A percentile compares a stretch with the other conserved stretches of the same genome.
phyloP scores from a whole-genome alignment of 164 flowering plant species.

The Santalum album region DNA sequence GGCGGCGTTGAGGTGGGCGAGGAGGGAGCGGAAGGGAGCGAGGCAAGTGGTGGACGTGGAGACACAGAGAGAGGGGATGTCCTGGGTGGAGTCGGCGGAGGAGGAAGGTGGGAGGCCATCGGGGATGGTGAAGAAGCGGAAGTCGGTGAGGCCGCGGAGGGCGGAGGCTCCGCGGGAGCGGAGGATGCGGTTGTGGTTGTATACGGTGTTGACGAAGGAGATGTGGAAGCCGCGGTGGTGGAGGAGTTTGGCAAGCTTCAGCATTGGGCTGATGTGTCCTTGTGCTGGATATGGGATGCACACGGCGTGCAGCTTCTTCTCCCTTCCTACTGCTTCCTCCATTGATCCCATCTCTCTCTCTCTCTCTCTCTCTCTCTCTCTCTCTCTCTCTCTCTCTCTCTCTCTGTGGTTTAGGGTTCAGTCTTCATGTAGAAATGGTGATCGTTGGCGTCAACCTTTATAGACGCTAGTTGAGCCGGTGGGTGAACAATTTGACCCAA shows the following conservation, averaged over 20 bases:
- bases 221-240: slow-evolving; percentile 7
- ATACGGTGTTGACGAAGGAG: slow-evolving; percentile 8
- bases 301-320: neutral
- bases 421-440: too few relatives aligned
- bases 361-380: too few relatives aligned
- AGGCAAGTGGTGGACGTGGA: slow-evolving; percentile 16
- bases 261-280: slow-evolving; percentile 5
- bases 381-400: too few relatives aligned
- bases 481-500: too few relatives aligned
- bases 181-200: slow-evolving; percentile 17
- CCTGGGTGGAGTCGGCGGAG: slow-evolving; percentile 31
- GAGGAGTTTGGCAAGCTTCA: slow-evolving; percentile 2
- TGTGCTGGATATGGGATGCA: slow-evolving; percentile 5
- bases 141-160: slow-evolving; percentile 12
- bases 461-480: too few relatives aligned
- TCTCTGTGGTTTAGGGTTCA: too few relatives aligned
- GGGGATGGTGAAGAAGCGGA: slow-evolving; percentile 29
- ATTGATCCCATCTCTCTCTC: too few relatives aligned
- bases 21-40: slow-evolving; percentile 19
- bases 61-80: slow-evolving; percentile 21
- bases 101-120: slow-evolving; percentile 35
- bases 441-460: too few relatives aligned
- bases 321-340: too few relatives aligned
- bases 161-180: slow-evolving; percentile 2
- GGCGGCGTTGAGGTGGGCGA: neutral